These are phyloP conservation scores for Copromyces sp. DNA, from an alignment of 495 filamentous ascomycete genomes.

Conservation along the genomic window DNA sequence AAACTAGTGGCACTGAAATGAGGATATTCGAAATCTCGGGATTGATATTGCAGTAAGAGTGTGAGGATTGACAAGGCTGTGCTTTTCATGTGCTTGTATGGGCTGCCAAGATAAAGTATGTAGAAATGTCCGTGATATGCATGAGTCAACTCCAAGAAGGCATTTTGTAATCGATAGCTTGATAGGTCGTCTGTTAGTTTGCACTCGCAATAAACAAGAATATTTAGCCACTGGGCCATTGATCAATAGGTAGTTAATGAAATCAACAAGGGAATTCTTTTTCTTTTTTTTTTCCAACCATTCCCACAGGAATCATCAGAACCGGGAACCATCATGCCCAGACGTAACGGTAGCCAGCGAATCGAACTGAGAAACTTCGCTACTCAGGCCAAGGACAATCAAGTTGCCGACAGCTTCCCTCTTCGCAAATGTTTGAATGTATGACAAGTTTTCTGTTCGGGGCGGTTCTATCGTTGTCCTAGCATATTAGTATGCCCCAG, in stretches of 20 bases:
- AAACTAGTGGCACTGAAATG: neutral
- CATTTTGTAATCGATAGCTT: neutral
- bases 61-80: neutral
- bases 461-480: neutral
- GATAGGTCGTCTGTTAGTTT: neutral
- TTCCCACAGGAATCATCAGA: neutral
- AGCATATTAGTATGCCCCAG: neutral
- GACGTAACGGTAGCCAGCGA: neutral
- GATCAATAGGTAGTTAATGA: neutral
- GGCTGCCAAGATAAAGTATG: neutral
- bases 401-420: neutral
- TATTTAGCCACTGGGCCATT: neutral
- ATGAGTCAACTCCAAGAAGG: neutral
- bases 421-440: neutral
- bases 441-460: neutral
- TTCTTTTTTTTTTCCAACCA: neutral
- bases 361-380: neutral
- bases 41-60: neutral
- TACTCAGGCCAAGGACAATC: neutral
- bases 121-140: neutral
- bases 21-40: no score
- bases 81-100: neutral
- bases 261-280: neutral
- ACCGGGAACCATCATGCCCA: neutral
- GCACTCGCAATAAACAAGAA: neutral